phyloP scores from a whole-genome alignment of 2,329 filamentous ascomycete species.

The Botrytis cinerea region DNA sequence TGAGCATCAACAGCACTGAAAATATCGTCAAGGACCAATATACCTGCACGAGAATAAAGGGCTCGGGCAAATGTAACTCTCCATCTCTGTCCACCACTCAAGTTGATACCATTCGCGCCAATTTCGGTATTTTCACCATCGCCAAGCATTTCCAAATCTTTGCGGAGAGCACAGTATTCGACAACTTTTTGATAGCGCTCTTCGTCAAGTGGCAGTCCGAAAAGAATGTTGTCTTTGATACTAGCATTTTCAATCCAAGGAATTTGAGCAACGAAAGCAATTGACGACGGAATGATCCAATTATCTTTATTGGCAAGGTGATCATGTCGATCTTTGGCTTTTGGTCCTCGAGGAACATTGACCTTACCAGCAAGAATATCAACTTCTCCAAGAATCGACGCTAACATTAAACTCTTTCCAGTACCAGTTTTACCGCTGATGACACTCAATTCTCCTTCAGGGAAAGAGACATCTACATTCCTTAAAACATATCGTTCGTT shows the following conservation, averaged over 20 bases:
- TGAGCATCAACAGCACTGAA: conserved; percentile 81
- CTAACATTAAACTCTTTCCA: conserved; percentile 74
- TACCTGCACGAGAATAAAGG: conserved; percentile 75
- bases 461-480: conserved; percentile 67
- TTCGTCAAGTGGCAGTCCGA: conserved; percentile 69
- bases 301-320: conserved; percentile 58
- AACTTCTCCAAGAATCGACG: conserved; percentile 73
- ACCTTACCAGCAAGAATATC: conserved; percentile 67
- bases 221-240: conserved; percentile 76
- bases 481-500: conserved; percentile 65
- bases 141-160: conserved; percentile 73
- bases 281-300: conserved; percentile 69
- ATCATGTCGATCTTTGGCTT: conserved; percentile 59
- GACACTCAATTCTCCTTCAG: conserved; percentile 67
- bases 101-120: conserved; percentile 80
- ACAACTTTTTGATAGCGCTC: conserved; percentile 71
- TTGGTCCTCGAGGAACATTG: conserved; percentile 53
- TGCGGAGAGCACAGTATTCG: conserved; percentile 70
- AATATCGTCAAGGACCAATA: conserved; percentile 79
- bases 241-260: conserved; percentile 85
- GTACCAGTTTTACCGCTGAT: conserved; percentile 77
- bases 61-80: conserved; percentile 77
- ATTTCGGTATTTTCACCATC: conserved; percentile 81
- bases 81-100: conserved; percentile 84
- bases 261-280: conserved; percentile 74